Evolutionary conservation across 169 alveolate species (phyloP).

Genomic region (Blepharisma undulans): DNA sequence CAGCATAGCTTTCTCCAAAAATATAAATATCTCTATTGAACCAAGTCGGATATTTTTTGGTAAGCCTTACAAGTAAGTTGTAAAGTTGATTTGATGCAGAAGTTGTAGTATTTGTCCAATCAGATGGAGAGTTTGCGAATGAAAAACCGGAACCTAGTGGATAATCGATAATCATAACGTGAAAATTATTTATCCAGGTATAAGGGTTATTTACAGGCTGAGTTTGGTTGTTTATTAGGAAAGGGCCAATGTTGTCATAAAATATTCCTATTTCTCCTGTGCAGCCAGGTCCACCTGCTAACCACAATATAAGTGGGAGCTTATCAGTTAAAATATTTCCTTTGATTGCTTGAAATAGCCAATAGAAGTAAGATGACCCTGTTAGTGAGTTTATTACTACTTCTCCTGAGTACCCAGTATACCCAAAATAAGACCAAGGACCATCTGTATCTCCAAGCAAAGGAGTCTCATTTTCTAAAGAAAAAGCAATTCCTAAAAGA

Average conservation of each 20-base stretch:
- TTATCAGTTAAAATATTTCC: conserved; percentile 18
- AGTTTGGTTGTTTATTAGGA: not conserved
- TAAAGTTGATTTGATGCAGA: conserved; percentile 15
- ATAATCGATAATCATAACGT: conserved; percentile 28
- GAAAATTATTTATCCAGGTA: conserved; percentile 38
- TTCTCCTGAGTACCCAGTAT: conserved; percentile 33
- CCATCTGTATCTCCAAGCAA: no score
- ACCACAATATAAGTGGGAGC: conserved; percentile 56
- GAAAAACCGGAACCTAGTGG: conserved; percentile 47
- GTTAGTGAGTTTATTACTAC: conserved; percentile 6
- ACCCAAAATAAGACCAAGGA: not conserved
- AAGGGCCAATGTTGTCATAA: conserved; percentile 34
- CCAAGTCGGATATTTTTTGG: conserved; percentile 29
- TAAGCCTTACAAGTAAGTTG: conserved; percentile 6
- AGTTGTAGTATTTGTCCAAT: not conserved
- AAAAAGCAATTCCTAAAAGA: no score
- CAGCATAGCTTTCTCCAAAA: conserved; percentile 41
- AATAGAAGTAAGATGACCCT: conserved; percentile 40
- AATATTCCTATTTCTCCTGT: conserved; percentile 46
- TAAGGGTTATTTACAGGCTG: conserved; percentile 18
- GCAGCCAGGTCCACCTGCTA: conserved; percentile 66
- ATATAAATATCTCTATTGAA: conserved; percentile 7
- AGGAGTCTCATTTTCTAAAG: no score
- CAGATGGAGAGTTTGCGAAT: conserved; percentile 12
- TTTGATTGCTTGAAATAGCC: conserved; percentile 39